Percentiles rank a stretch among this genome's conserved stretches.
phyloP scores from a whole-genome alignment of 2,329 filamentous ascomycete genomes.

The Phyllosticta citrichinensis region DNA sequence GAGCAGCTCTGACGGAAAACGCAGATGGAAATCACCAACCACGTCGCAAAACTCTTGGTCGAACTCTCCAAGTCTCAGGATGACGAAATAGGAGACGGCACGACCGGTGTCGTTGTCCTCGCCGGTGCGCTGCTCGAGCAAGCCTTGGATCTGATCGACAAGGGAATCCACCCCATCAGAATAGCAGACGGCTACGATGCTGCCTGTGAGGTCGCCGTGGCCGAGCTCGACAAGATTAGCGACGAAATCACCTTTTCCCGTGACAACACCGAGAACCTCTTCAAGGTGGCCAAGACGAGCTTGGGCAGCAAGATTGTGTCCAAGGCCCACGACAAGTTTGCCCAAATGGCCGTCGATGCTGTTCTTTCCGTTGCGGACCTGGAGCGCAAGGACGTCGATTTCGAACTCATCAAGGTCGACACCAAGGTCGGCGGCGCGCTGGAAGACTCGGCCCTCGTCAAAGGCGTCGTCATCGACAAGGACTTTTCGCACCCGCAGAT shows the following conservation, averaged over 20 bases:
- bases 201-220: constrained; percentile 91
- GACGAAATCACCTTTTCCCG: constrained; percentile 80
- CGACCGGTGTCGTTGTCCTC: constrained; percentile 92
- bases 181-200: constrained; percentile 98
- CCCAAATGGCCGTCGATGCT: constrained; percentile 92
- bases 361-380: constrained; percentile 94
- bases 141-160: constrained; percentile 95
- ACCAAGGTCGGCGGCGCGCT: constrained; percentile 92
- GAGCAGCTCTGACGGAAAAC: constrained; percentile 1
- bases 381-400: constrained; percentile 93
- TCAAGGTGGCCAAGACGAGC: constrained; percentile 92
- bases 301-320: constrained; percentile 98
- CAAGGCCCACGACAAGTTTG: constrained; percentile 96
- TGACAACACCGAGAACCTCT: constrained; percentile 71
- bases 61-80: constrained; percentile 98
- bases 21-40: constrained; percentile 97
- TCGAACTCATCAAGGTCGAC: constrained; percentile 98
- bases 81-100: constrained; percentile 97
- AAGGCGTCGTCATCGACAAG: constrained; percentile 98
- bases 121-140: constrained; percentile 92
- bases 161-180: constrained; percentile 97
- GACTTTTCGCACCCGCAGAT: constrained; percentile 99
- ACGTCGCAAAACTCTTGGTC: constrained; percentile 92
- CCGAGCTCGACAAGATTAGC: constrained; percentile 84
- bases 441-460: constrained; percentile 88